phyloP scores from a whole-genome alignment of 1,139 yeast species.

The Diutina sp. region DNA sequence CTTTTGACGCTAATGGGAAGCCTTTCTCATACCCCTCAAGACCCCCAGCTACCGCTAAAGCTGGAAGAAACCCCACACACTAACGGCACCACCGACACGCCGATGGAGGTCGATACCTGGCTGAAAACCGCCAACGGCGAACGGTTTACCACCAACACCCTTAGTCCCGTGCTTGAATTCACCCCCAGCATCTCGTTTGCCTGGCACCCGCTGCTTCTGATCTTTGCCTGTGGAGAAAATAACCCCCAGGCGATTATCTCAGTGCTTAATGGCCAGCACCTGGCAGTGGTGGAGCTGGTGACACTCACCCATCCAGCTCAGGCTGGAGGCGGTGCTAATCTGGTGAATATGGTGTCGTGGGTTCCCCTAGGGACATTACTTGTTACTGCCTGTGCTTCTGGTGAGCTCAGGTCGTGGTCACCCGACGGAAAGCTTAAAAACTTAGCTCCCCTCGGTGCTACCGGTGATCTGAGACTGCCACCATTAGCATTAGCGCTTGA shows the following conservation, averaged over 20 bases:
- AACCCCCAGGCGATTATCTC: slow-evolving; percentile 26
- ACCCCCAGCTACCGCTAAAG: neutral
- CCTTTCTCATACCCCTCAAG: neutral
- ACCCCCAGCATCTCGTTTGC: slow-evolving; percentile 19
- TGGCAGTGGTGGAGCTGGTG: slow-evolving; percentile 20
- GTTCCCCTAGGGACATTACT: slow-evolving; percentile 46
- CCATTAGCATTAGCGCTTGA: slow-evolving; percentile 10
- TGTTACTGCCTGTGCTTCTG: slow-evolving; percentile 45
- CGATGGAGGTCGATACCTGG: neutral
- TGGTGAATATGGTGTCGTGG: slow-evolving; percentile 32
- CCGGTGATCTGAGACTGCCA: slow-evolving; percentile 11
- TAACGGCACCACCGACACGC: neutral
- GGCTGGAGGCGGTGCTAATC: slow-evolving; percentile 18
- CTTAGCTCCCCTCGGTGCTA: slow-evolving; percentile 32
- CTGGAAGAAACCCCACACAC: neutral
- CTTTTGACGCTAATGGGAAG: neutral
- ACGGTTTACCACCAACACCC: slow-evolving; percentile 11
- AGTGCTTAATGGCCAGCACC: slow-evolving; percentile 14
- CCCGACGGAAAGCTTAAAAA: slow-evolving; percentile 52
- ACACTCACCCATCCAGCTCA: slow-evolving; percentile 17
- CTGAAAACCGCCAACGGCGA: neutral
- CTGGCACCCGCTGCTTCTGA: slow-evolving; percentile 29
- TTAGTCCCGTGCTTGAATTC: slow-evolving; percentile 13
- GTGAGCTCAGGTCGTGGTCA: slow-evolving; percentile 61
- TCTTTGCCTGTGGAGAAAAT: slow-evolving; percentile 25